These are phyloP conservation scores for Botrytis fabae DNA, from an alignment of 2,329 filamentous ascomycete species.

Conservation along the genomic window DNA sequence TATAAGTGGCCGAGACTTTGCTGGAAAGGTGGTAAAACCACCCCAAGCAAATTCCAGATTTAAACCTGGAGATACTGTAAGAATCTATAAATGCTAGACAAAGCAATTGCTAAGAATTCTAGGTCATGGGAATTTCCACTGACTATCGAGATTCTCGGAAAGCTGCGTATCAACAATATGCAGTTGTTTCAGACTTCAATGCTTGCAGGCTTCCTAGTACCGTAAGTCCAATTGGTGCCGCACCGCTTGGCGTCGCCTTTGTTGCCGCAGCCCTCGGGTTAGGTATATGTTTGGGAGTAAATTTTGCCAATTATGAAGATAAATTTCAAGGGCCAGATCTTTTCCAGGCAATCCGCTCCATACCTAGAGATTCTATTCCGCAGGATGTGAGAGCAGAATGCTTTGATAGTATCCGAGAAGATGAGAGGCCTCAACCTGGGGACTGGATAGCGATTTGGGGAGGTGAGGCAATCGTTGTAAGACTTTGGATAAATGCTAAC, in stretches of 20 bases:
- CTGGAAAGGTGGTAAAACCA: conserved; percentile 60
- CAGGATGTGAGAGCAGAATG: conserved; percentile 64
- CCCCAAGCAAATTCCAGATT: conserved; percentile 49
- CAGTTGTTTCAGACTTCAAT: conserved; percentile 49
- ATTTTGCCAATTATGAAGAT: conserved; percentile 53
- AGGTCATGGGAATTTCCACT: conserved; percentile 39
- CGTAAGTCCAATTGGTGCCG: conserved; percentile 31
- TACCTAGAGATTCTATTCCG: conserved; percentile 53
- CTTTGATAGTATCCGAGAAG: conserved; percentile 52
- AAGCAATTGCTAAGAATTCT: conserved; percentile 36
- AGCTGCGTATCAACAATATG: conserved; percentile 46
- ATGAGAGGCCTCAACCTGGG: conserved; percentile 56
- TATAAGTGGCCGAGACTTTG: conserved; percentile 53
- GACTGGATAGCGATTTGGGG: conserved; percentile 78
- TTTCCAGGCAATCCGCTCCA: conserved; percentile 48
- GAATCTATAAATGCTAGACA: conserved; percentile 34
- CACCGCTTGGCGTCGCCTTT: conserved; percentile 39
- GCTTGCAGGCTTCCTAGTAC: conserved; percentile 35
- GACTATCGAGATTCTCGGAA: conserved; percentile 40
- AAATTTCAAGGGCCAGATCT: conserved; percentile 57
- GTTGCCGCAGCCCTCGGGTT: conserved; percentile 67
- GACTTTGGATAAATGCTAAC: conserved; percentile 8
- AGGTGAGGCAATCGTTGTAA: conserved; percentile 45
- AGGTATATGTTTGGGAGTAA: conserved; percentile 68
- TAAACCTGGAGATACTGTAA: conserved; percentile 55